Evolutionary conservation across 441 rosid species (phyloP), one percentile per base, ranked within the genome.

Genomic region (Erysimum pusillum): DNA sequence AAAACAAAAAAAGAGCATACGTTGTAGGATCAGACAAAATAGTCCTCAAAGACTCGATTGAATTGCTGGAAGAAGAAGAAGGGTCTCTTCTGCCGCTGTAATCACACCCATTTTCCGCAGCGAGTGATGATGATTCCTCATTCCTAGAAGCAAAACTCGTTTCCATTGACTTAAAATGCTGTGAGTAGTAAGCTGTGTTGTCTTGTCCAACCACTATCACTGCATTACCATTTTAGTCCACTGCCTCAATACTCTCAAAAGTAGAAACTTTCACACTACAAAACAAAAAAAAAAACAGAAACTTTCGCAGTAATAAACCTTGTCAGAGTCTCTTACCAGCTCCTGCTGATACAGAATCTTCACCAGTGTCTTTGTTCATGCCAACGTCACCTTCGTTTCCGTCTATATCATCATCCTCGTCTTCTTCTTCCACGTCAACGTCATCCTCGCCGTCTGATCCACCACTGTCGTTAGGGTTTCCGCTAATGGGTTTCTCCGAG

Each of bases 1-100:
- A 17, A 38, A 58, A 44, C 10, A 38, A 28, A 28, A 13, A 76
- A 22, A 41, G 46, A 28, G 80, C 94, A 87, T 85, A 95, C 98
- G 90, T 87, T 34, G 81, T 79, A 61, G 96, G 91, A 74, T 95
- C 97, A 6, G 95, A 89, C 54, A 95, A 83, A 80, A 95, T 90
- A 62, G 86, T 80, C 84, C 92, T 85, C 71, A 95, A 76, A 5
- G 98, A 85, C 42, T 92, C 99, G 41, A 96, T 86, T 0, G 96
- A 86, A 62, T 64, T 69, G 76, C 68, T 69, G 5, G 76, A 65
- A 75, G 79, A 63, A 58, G 88, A 74, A 6, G 89, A 79, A 69
- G 63, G 81, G 52, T 91, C 96, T 86, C 87, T 91, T 78, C 93
- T 87, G 53, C 97, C 97, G 25, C 90, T 91, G 76, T 87, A 88